Conservation (phyloP, 2,329 filamentous ascomycete species). For the Eutypa lata region DNA sequence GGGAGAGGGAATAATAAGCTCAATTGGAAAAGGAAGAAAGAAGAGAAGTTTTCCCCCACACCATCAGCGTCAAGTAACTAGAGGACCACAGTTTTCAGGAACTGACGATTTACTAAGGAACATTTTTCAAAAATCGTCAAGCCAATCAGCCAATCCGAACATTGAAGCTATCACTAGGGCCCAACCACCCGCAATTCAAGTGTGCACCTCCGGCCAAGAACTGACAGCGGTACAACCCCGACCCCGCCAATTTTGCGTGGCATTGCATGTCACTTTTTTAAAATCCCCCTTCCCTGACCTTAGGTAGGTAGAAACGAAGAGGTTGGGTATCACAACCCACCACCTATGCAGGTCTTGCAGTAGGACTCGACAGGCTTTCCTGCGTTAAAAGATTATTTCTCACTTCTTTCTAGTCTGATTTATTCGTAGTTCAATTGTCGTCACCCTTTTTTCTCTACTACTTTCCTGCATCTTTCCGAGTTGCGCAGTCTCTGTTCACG, state of each 20-base stretch:
- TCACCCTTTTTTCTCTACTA: too few relatives aligned
- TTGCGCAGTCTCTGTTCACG: not conserved
- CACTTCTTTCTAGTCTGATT: too few relatives aligned
- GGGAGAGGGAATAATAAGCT: not conserved
- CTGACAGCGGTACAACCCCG: not conserved
- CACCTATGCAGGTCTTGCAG: not conserved
- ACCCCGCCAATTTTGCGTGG: not conserved
- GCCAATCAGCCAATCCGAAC: not conserved
- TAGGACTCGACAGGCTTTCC: not conserved
- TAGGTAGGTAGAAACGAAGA: not conserved
- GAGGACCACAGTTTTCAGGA: not conserved
- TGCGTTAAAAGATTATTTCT: not conserved
- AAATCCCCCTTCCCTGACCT: not conserved
- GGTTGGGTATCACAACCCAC: constrained; percentile 1
- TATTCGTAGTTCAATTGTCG: too few relatives aligned
- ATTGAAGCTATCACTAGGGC: not conserved
- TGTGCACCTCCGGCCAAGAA: not conserved
- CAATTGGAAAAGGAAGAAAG: not conserved
- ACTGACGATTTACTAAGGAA: not conserved
- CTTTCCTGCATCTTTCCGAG: not conserved
- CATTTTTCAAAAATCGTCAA: too few relatives aligned
- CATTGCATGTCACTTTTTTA: not conserved
- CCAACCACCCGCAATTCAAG: not conserved
- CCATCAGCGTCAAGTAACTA: not conserved
- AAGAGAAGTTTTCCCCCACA: not conserved